Evolutionary conservation across 116 monocot genomes (phyloP).

Genomic region (Dioscorea cayenensis): DNA sequence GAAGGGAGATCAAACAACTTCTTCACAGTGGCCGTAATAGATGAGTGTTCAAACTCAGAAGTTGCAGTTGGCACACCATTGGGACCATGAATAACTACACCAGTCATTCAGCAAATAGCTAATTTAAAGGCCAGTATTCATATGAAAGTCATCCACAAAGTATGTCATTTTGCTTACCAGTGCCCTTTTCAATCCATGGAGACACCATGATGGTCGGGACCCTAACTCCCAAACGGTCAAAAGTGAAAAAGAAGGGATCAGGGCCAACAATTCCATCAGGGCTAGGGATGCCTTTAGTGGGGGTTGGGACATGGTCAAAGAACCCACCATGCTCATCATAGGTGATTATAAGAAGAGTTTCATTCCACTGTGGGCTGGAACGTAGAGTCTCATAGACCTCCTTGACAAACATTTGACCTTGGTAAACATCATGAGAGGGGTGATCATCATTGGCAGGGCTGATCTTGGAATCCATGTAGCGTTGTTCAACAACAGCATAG

Average conservation of each 20-base stretch:
- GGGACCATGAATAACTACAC: constrained; percentile 55
- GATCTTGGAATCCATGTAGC: constrained; percentile 32
- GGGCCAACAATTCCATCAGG: constrained; percentile 61
- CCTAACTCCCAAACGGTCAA: constrained; percentile 59
- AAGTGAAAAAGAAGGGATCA: constrained; percentile 45
- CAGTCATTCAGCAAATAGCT: neutral
- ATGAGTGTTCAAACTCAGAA: constrained; percentile 71
- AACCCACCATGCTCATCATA: constrained; percentile 68
- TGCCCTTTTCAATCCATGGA: constrained; percentile 72
- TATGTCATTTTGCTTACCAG: constrained; percentile 23
- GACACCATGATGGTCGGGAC: constrained; percentile 72
- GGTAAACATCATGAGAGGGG: constrained; percentile 52
- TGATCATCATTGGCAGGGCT: constrained; percentile 52
- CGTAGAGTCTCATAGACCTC: constrained; percentile 47
- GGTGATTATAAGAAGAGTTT: constrained; percentile 40
- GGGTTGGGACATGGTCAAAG: constrained; percentile 62
- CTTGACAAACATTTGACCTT: constrained; percentile 46
- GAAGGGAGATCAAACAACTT: constrained; percentile 44
- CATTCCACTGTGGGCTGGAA: constrained; percentile 50
- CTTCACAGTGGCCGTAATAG: constrained; percentile 66
- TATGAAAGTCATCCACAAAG: too few species aligned
- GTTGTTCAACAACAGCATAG: constrained; percentile 54
- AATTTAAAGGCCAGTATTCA: neutral
- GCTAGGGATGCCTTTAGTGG: constrained; percentile 45
- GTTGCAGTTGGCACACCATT: constrained; percentile 46